Evolutionary conservation across 73 alveolate genomes (phyloP).

Genomic region (Paramecium caudatum): DNA sequence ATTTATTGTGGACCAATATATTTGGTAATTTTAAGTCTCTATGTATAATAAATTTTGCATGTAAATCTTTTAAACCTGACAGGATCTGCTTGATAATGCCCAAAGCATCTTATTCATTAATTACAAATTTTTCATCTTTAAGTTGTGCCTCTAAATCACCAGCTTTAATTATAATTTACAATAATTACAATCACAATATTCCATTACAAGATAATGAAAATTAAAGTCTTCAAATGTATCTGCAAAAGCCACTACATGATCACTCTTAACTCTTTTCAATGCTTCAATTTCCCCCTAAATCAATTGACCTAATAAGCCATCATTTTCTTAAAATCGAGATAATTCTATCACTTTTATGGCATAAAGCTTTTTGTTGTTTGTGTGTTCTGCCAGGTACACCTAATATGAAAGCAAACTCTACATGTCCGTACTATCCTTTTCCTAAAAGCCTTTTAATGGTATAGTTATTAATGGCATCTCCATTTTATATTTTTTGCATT

Average conservation of each 20-base stretch:
- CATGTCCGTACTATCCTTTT: not conserved
- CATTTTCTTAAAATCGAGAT: not conserved
- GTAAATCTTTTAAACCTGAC: slow-evolving; percentile 49
- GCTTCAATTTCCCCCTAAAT: not conserved
- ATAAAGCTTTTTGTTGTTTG: not conserved
- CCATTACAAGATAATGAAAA: slow-evolving; percentile 7
- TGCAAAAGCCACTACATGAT: not conserved
- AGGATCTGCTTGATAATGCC: slow-evolving; percentile 47
- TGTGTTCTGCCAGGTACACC: not conserved
- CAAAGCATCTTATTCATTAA: slow-evolving; percentile 55
- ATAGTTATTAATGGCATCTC: too few relatives aligned
- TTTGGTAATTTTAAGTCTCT: slow-evolving; percentile 69
- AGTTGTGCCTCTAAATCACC: not conserved
- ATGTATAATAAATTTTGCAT: slow-evolving; percentile 58
- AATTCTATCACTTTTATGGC: not conserved
- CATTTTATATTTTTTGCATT: too few relatives aligned
- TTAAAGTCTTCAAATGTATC: not conserved
- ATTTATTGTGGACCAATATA: slow-evolving; percentile 57
- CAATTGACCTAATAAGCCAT: slow-evolving; percentile 20
- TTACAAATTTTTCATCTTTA: not conserved
- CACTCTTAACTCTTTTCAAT: not conserved
- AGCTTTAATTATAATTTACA: not conserved
- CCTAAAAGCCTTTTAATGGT: too few relatives aligned
- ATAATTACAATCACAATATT: slow-evolving; percentile 35
- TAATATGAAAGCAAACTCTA: not conserved